phyloP scores from a whole-genome alignment of 2,329 filamentous ascomycete genomes.

The Arthroderma sp. region DNA sequence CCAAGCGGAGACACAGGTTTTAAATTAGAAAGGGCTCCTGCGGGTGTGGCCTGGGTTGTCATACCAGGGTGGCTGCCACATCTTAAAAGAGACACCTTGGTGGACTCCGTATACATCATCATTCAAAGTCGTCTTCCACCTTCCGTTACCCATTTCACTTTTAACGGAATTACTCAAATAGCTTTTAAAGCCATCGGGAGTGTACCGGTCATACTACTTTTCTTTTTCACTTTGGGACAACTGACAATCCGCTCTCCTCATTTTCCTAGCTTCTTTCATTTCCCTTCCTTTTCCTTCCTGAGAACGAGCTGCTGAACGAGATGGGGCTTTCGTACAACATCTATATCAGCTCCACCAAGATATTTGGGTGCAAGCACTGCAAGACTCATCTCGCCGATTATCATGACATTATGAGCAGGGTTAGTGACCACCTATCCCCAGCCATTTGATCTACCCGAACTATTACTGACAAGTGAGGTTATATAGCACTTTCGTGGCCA shows the following conservation, averaged over 20 bases:
- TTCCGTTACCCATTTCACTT: too few relatives aligned
- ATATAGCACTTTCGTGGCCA: constrained; percentile 90
- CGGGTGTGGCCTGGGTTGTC: neutral
- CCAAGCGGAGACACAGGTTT: too few relatives aligned
- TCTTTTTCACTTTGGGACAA: too few relatives aligned
- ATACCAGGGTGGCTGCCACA: neutral
- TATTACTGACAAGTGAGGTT: constrained; percentile 3
- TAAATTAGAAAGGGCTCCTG: neutral
- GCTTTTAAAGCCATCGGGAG: too few relatives aligned
- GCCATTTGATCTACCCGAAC: neutral
- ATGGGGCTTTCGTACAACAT: constrained; percentile 91
- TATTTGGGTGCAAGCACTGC: constrained; percentile 88
- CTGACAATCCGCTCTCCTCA: neutral
- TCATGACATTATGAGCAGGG: constrained; percentile 88
- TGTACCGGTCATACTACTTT: too few relatives aligned
- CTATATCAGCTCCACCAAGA: constrained; percentile 73
- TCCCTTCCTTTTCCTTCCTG: neutral
- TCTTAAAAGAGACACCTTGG: too few relatives aligned
- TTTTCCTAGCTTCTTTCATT: neutral
- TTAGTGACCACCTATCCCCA: constrained; percentile 34
- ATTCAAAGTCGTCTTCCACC: too few relatives aligned
- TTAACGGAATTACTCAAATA: too few relatives aligned
- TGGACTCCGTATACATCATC: too few relatives aligned
- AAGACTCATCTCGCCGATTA: constrained; percentile 92
- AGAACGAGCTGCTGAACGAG: neutral